Percentiles rank a stretch among this genome's conserved stretches.
Evolutionary conservation across 192 early-diverging fungal genomes (phyloP).

Genomic region (Phlyctochytrium bullatum): DNA sequence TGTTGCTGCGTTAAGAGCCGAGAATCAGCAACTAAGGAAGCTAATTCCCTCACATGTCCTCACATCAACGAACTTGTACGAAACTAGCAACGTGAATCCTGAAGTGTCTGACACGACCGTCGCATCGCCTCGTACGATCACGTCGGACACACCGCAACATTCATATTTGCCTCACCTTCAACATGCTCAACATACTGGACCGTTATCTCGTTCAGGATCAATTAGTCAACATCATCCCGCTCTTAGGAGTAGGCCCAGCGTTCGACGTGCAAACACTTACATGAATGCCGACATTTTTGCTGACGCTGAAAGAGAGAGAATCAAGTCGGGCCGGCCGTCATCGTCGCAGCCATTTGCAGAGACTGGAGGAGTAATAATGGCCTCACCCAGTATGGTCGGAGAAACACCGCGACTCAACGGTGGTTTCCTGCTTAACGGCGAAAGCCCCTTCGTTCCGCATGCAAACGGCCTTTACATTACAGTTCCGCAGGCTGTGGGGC

Average conservation of each 20-base stretch:
- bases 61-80: slow-evolving; percentile 2
- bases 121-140: background rate
- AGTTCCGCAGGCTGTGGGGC: too few species aligned
- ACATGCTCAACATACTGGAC: too few species aligned
- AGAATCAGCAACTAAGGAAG: slow-evolving; percentile 17
- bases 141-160: background rate
- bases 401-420: too few species aligned
- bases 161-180: background rate
- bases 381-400: too few species aligned
- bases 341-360: slow-evolving; percentile 40
- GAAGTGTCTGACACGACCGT: slow-evolving; percentile 7
- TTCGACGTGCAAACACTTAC: slow-evolving; percentile 15
- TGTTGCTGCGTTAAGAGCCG: slow-evolving; percentile 13
- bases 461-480: too few species aligned
- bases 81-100: background rate
- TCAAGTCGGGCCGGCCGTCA: slow-evolving; percentile 21
- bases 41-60: background rate
- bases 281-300: slow-evolving; percentile 20
- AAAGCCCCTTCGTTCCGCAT: too few species aligned
- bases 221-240: too few species aligned
- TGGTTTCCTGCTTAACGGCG: too few species aligned
- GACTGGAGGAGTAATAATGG: too few species aligned
- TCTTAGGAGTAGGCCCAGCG: background rate
- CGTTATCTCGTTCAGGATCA: too few species aligned
- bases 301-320: slow-evolving; percentile 40